These are phyloP conservation scores for Tolypocladium ophioglossoides DNA, from an alignment of 2,329 filamentous ascomycete genomes.

Conservation along the genomic window DNA sequence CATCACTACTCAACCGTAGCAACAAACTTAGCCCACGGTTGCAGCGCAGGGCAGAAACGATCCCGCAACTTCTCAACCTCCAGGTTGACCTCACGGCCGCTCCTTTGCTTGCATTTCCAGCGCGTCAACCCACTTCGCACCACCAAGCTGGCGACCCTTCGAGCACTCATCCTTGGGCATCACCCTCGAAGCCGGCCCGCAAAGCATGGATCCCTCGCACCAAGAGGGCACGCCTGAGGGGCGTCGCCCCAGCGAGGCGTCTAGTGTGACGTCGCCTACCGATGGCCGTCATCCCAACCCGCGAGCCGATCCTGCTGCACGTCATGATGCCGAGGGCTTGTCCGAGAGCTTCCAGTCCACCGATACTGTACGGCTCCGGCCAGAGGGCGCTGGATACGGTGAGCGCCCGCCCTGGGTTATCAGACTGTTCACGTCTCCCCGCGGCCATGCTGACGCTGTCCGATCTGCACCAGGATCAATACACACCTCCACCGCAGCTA, in stretches of 20 bases:
- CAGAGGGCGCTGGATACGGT: constrained; percentile 46
- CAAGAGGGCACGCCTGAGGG: constrained; percentile 22
- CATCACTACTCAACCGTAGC: background rate
- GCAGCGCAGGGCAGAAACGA: background rate
- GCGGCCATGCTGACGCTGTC: background rate
- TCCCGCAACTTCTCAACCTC: background rate
- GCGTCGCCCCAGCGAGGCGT: constrained; percentile 25
- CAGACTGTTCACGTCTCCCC: background rate
- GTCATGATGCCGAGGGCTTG: constrained; percentile 30
- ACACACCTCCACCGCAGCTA: constrained; percentile 6
- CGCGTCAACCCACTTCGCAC: background rate
- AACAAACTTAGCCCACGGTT: background rate
- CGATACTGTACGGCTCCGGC: constrained; percentile 48
- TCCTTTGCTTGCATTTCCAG: background rate
- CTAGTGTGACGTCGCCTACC: constrained; percentile 34
- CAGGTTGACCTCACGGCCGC: background rate
- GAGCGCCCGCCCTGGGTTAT: constrained; percentile 7
- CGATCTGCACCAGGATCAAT: constrained; percentile 7
- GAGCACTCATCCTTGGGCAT: background rate
- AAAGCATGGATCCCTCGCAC: constrained; percentile 33
- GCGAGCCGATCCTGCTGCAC: constrained; percentile 22
- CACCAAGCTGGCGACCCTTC: background rate
- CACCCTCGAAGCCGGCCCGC: constrained; percentile 3
- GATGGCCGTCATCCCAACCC: constrained; percentile 34
- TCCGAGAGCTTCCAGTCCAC: constrained; percentile 48